phyloP scores from a whole-genome alignment of 345 rosid species.

The Geranium brycei region DNA sequence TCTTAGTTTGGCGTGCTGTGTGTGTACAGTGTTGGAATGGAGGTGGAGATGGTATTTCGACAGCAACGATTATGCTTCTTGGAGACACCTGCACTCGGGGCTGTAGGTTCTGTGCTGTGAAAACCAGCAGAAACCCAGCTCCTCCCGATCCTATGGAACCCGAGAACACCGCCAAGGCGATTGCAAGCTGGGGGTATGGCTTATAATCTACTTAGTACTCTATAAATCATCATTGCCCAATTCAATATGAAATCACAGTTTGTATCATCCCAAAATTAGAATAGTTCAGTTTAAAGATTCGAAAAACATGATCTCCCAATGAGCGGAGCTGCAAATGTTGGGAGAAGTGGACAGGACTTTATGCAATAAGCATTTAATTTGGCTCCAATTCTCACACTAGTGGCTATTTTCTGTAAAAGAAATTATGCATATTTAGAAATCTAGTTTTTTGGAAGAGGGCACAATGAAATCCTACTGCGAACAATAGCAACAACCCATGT shows the following conservation, averaged over 20 bases:
- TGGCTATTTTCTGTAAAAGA: too few species aligned
- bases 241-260: not conserved
- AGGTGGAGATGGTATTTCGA: constrained; percentile 89
- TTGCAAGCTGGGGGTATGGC: constrained; percentile 85
- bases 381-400: too few species aligned
- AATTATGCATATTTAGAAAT: not conserved
- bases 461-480: not conserved
- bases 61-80: constrained; percentile 91
- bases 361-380: too few species aligned
- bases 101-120: constrained; percentile 97
- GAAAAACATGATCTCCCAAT: not conserved
- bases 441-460: not conserved
- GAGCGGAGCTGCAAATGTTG: not conserved
- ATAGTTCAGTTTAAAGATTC: not conserved
- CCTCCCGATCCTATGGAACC: constrained; percentile 97
- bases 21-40: constrained; percentile 88
- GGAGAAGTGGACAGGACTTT: too few species aligned
- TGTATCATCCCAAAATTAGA: too few species aligned
- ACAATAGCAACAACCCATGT: not conserved
- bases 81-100: constrained; percentile 99
- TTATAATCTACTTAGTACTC: not conserved
- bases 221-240: not conserved
- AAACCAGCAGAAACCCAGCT: constrained; percentile 82
- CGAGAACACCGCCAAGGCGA: constrained; percentile 75
- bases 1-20: not conserved